Conservation (phyloP, 2,329 filamentous ascomycete species). For the Dactylellina sp. region DNA sequence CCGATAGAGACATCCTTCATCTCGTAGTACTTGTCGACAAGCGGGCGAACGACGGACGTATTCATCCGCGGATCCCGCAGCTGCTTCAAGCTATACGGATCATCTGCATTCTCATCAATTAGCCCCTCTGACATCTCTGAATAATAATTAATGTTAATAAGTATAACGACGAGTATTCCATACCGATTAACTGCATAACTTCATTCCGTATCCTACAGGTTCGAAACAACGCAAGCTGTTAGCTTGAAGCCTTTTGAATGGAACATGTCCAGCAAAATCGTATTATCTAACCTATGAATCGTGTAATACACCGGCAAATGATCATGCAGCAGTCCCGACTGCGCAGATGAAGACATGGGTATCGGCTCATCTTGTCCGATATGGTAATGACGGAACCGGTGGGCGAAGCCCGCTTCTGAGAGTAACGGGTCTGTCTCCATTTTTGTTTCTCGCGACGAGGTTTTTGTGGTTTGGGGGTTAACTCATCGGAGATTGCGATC, state of each 20-base stretch:
- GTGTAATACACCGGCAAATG: slow-evolving; percentile 80
- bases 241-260: neutral
- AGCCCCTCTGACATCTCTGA: no score
- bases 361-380: slow-evolving; percentile 25
- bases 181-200: slow-evolving; percentile 73
- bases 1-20: slow-evolving; percentile 81
- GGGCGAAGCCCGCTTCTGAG: slow-evolving; percentile 27
- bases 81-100: slow-evolving; percentile 78
- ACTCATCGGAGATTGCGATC: slow-evolving; percentile 2
- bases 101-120: no score
- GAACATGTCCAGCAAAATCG: neutral
- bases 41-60: slow-evolving; percentile 79
- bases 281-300: slow-evolving; percentile 71
- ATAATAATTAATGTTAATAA: no score
- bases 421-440: slow-evolving; percentile 43
- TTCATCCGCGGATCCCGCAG: slow-evolving; percentile 85
- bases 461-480: neutral
- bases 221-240: neutral
- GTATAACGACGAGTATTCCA: slow-evolving; percentile 61
- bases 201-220: slow-evolving; percentile 70
- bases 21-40: slow-evolving; percentile 86
- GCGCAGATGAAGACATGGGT: slow-evolving; percentile 6
- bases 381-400: slow-evolving; percentile 48
- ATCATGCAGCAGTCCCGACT: slow-evolving; percentile 68
- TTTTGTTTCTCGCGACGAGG: neutral